A percentile compares a stretch with the other conserved stretches of the same genome.
Evolutionary conservation across 208 protist genomes (phyloP).

Genomic region (Tetramitus jugosus): DNA sequence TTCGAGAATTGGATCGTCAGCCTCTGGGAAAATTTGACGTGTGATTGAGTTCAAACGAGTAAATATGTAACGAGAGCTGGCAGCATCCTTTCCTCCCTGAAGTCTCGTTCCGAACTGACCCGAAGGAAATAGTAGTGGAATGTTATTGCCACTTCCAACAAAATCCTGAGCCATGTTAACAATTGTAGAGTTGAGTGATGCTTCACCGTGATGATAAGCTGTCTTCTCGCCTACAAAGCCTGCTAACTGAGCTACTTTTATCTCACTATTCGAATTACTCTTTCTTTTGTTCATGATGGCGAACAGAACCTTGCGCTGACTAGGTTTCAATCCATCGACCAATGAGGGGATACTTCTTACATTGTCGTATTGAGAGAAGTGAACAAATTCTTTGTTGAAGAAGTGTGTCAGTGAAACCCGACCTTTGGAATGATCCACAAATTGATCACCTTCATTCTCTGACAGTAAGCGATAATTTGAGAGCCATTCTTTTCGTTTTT

Average conservation of each 20-base stretch:
- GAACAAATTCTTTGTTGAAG: constrained; percentile 98
- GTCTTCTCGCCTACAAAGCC: constrained; percentile 93
- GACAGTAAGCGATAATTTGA: too few species aligned
- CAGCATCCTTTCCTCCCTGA: constrained; percentile 93
- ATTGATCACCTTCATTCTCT: constrained; percentile 38
- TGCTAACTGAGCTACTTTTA: constrained; percentile 97
- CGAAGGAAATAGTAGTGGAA: constrained; percentile 93
- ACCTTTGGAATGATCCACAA: constrained; percentile 72
- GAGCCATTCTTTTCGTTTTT: constrained; percentile 97
- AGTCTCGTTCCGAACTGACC: constrained; percentile 98
- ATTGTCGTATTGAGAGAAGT: constrained; percentile 88
- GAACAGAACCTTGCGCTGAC: constrained; percentile 98
- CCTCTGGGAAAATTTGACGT: constrained; percentile 82
- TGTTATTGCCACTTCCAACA: constrained; percentile 98
- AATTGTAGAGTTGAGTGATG: constrained; percentile 91
- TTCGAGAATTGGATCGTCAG: constrained; percentile 93
- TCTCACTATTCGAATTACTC: constrained; percentile 81
- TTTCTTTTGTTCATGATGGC: constrained; percentile 96
- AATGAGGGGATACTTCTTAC: constrained; percentile 66
- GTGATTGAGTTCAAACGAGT: constrained; percentile 88
- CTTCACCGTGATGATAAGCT: constrained; percentile 99
- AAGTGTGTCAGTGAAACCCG: constrained; percentile 83
- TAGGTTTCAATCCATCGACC: constrained; percentile 99
- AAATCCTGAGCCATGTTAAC: constrained; percentile 98
- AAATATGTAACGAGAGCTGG: constrained; percentile 84